Conservation (phyloP, 2,329 filamentous ascomycete species). For the Fusarium siculi region DNA sequence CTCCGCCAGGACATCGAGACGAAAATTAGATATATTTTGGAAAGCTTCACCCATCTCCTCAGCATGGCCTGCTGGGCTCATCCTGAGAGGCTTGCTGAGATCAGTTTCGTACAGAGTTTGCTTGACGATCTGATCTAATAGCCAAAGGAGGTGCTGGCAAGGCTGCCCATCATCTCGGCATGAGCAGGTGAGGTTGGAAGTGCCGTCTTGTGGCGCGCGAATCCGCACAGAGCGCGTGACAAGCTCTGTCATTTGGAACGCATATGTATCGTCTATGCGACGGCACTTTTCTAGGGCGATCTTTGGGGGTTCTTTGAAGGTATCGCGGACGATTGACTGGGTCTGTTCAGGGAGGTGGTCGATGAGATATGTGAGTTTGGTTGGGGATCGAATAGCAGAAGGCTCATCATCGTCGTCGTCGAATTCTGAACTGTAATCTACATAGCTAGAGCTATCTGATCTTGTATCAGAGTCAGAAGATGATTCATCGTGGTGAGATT, state of each 20-base stretch:
- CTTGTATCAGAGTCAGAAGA: slow-evolving; percentile 43
- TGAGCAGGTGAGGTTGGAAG: slow-evolving; percentile 58
- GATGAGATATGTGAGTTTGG: slow-evolving; percentile 55
- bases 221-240: slow-evolving; percentile 64
- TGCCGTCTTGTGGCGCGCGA: slow-evolving; percentile 53
- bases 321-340: slow-evolving; percentile 54
- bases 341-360: slow-evolving; percentile 52
- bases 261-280: slow-evolving; percentile 59
- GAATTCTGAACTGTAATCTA: slow-evolving; percentile 47
- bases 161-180: slow-evolving; percentile 53
- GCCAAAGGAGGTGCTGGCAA: slow-evolving; percentile 65
- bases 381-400: slow-evolving; percentile 50
- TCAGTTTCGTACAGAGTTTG: slow-evolving; percentile 57
- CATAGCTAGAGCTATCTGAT: slow-evolving; percentile 28
- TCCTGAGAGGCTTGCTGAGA: slow-evolving; percentile 51
- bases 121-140: slow-evolving; percentile 63
- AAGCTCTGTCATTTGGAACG: slow-evolving; percentile 66
- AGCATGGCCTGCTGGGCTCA: slow-evolving; percentile 57
- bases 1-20: slow-evolving; percentile 63
- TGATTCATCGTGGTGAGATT: slow-evolving; percentile 37
- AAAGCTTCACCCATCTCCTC: slow-evolving; percentile 61
- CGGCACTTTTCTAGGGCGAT: slow-evolving; percentile 63
- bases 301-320: slow-evolving; percentile 60
- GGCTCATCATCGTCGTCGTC: slow-evolving; percentile 50
- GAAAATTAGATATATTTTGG: slow-evolving; percentile 59